These are phyloP conservation scores for Endotrypanum monterogeii DNA, from an alignment of 208 protist genomes.

Conservation along the genomic window DNA sequence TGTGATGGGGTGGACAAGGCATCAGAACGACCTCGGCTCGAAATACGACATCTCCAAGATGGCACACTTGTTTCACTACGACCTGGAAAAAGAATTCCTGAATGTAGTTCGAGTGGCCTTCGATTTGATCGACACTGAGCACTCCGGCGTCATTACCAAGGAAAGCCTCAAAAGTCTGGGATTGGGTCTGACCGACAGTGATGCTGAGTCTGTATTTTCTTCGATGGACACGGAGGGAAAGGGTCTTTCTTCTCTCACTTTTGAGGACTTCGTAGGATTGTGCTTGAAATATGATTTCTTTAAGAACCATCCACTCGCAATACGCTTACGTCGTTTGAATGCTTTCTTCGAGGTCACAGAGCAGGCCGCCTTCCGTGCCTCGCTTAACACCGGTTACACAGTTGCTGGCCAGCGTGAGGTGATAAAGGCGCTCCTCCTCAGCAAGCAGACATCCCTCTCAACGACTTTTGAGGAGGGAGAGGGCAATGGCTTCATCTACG, in stretches of 20 bases:
- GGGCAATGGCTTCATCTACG: slow-evolving; percentile 74
- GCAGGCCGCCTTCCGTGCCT: slow-evolving; percentile 51
- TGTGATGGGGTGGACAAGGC: slow-evolving; percentile 75
- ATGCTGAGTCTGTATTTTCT: slow-evolving; percentile 69
- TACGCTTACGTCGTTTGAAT: slow-evolving; percentile 72
- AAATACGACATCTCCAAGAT: slow-evolving; percentile 81
- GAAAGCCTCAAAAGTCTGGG: slow-evolving; percentile 73
- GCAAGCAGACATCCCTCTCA: slow-evolving; percentile 52
- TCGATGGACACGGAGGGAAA: slow-evolving; percentile 58
- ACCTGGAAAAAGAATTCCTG: slow-evolving; percentile 85
- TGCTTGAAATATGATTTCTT: slow-evolving; percentile 82
- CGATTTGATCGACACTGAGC: slow-evolving; percentile 77
- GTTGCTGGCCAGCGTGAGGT: slow-evolving; percentile 71
- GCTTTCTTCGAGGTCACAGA: slow-evolving; percentile 82
- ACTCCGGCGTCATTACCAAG: slow-evolving; percentile 79
- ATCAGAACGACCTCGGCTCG: slow-evolving; percentile 79
- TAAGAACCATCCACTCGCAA: slow-evolving; percentile 78
- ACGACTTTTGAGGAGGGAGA: slow-evolving; percentile 71
- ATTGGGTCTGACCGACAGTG: slow-evolving; percentile 61
- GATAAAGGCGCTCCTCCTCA: slow-evolving; percentile 69
- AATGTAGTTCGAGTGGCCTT: slow-evolving; percentile 75
- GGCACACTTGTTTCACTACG: slow-evolving; percentile 83
- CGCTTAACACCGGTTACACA: slow-evolving; percentile 82
- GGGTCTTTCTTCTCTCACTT: slow-evolving; percentile 52
- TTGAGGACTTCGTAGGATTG: slow-evolving; percentile 82